Evolutionary conservation across 768 basidiomycete genomes (phyloP).

Genomic region (Auricularia auricula-judae): DNA sequence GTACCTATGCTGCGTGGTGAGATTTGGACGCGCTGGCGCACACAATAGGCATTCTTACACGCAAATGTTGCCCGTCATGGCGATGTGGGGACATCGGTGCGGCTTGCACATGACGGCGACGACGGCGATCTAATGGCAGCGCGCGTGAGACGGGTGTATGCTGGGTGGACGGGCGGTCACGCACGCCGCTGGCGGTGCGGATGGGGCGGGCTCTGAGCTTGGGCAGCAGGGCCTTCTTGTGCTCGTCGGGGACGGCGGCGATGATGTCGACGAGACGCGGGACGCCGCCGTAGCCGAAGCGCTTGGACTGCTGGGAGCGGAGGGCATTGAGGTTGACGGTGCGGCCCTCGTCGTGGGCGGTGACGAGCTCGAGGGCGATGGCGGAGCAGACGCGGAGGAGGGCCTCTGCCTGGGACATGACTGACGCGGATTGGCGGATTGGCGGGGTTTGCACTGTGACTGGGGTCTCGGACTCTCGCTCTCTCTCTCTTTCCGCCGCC

Average conservation of each 20-base stretch:
- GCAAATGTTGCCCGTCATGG: slow-evolving; percentile 99
- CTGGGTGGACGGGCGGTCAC: slow-evolving; percentile 17
- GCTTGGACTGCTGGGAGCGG: slow-evolving; percentile 82
- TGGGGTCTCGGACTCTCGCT: too few species aligned
- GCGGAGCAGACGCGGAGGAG: slow-evolving; percentile 87
- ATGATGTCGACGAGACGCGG: slow-evolving; percentile 96
- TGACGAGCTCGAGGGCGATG: slow-evolving; percentile 89
- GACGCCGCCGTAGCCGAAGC: slow-evolving; percentile 73
- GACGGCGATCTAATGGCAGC: slow-evolving; percentile 67
- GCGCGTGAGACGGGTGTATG: neutral
- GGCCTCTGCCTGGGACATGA: slow-evolving; percentile 70
- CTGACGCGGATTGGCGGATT: neutral
- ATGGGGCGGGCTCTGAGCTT: slow-evolving; percentile 90
- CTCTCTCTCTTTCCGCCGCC: too few species aligned
- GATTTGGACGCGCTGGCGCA: too few species aligned
- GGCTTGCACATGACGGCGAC: slow-evolving; percentile 99
- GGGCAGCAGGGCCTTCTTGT: slow-evolving; percentile 83
- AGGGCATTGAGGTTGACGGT: slow-evolving; percentile 81
- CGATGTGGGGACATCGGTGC: slow-evolving; percentile 98
- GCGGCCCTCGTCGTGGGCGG: slow-evolving; percentile 67
- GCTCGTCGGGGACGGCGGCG: slow-evolving; percentile 95
- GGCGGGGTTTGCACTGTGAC: neutral
- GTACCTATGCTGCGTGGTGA: slow-evolving; percentile 28
- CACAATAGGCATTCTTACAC: slow-evolving; percentile 31
- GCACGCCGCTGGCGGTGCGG: slow-evolving; percentile 88